These are phyloP conservation scores for Lumnitzera littorea DNA, from an alignment of 345 rosid genomes.

Conservation along the genomic window DNA sequence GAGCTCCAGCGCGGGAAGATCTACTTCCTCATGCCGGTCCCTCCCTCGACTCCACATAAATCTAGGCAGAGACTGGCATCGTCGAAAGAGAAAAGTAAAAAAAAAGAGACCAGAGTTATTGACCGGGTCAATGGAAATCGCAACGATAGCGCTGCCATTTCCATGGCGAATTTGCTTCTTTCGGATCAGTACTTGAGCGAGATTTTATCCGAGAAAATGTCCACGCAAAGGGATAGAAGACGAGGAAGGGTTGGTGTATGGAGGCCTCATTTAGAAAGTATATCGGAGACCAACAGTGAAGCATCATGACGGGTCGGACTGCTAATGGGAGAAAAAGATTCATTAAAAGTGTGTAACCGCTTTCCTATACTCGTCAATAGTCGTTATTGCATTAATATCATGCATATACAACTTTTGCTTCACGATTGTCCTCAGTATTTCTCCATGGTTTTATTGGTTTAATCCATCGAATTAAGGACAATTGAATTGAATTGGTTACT, in stretches of 20 bases:
- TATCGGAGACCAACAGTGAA: conserved; percentile 32
- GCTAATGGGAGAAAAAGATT: background rate
- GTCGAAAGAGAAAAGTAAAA: conserved; percentile 17
- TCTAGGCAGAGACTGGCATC: conserved; percentile 14
- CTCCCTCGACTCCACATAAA: conserved; percentile 25
- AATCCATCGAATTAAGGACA: no score
- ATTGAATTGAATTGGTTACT: no score
- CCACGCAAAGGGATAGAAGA: conserved; percentile 73
- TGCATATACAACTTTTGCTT: no score
- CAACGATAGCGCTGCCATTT: conserved; percentile 11
- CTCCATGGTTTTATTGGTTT: no score
- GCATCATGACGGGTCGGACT: no score
- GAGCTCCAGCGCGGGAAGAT: conserved; percentile 93
- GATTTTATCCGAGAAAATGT: conserved; percentile 75
- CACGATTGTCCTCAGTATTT: no score
- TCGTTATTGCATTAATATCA: no score
- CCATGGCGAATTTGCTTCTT: conserved; percentile 20
- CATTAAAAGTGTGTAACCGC: no score
- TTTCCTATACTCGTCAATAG: no score
- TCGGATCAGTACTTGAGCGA: conserved; percentile 88
- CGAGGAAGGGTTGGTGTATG: conserved; percentile 87
- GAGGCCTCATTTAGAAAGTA: conserved; percentile 96
- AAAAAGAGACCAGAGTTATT: background rate
- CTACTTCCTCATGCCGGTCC: conserved; percentile 78
- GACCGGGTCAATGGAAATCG: background rate